These are phyloP conservation scores for Stereum hirsutum DNA, from an alignment of 1,284 basidiomycete genomes.

Conservation along the genomic window DNA sequence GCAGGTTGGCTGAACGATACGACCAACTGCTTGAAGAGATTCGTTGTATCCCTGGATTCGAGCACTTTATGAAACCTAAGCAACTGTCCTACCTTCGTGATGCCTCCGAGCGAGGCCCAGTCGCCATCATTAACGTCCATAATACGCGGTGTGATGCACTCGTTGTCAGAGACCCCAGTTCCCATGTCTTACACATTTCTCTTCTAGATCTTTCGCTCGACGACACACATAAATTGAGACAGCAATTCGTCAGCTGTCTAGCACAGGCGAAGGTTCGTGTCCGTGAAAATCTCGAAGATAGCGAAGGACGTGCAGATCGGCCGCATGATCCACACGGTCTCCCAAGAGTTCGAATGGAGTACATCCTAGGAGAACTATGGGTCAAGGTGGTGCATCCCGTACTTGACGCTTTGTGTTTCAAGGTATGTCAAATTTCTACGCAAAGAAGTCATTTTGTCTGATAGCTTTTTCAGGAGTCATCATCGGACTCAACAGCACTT, in stretches of 20 bases:
- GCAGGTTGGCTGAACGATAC: no score
- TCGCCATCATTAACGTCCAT: slow-evolving; percentile 21
- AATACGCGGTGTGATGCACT: slow-evolving; percentile 20
- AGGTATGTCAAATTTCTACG: not conserved
- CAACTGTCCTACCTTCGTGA: slow-evolving; percentile 9
- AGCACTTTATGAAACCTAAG: slow-evolving; percentile 13
- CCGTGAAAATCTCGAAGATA: no score
- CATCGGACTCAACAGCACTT: slow-evolving; percentile 3
- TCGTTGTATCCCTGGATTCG: not conserved
- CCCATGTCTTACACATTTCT: not conserved
- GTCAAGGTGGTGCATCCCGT: not conserved
- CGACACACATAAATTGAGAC: not conserved
- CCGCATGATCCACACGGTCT: not conserved
- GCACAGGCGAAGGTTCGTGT: not conserved
- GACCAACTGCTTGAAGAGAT: not conserved
- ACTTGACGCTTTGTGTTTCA: not conserved
- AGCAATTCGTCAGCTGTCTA: not conserved
- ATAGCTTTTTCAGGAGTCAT: not conserved
- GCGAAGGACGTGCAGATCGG: not conserved
- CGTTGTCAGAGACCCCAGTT: slow-evolving; percentile 10
- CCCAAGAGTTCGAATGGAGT: not conserved
- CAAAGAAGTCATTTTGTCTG: no score
- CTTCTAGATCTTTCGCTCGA: not conserved
- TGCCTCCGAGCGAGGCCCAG: slow-evolving; percentile 18
- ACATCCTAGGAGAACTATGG: not conserved